Evolutionary conservation across 2,329 filamentous ascomycete genomes (phyloP).

Genomic region (Sporothrix variecibatus): DNA sequence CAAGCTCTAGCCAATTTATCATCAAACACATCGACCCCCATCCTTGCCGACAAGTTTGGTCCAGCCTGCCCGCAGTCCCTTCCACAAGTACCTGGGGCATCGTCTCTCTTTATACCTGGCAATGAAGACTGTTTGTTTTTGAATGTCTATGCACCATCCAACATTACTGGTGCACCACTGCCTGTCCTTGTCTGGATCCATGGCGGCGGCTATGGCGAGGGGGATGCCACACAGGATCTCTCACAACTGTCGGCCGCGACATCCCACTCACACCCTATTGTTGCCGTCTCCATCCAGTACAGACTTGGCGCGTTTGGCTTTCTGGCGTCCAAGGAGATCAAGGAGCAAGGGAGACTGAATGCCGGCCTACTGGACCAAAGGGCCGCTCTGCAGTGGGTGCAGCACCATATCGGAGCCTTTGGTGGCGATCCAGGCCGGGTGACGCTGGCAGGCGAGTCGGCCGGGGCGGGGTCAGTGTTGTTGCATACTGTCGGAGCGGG

Average conservation of each 20-base stretch:
- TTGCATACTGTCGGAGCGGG: slow-evolving; percentile 34
- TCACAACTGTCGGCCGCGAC: slow-evolving; percentile 33
- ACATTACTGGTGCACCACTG: neutral
- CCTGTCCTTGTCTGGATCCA: slow-evolving; percentile 57
- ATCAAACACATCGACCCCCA: neutral
- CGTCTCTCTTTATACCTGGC: neutral
- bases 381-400: slow-evolving; percentile 49
- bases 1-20: neutral
- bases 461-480: slow-evolving; percentile 49
- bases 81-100: neutral
- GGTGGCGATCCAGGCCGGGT: slow-evolving; percentile 48
- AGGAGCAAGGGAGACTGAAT: slow-evolving; percentile 40
- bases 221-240: slow-evolving; percentile 32
- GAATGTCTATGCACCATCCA: slow-evolving; percentile 44
- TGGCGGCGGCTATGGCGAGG: slow-evolving; percentile 35
- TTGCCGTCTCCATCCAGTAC: slow-evolving; percentile 37
- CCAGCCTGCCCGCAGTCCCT: slow-evolving; percentile 30
- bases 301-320: slow-evolving; percentile 32
- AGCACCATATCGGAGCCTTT: slow-evolving; percentile 45
- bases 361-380: slow-evolving; percentile 44
- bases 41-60: slow-evolving; percentile 30
- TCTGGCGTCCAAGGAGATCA: slow-evolving; percentile 27
- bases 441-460: slow-evolving; percentile 50
- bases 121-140: slow-evolving; percentile 47
- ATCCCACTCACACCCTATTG: slow-evolving; percentile 29